These are phyloP conservation scores for Paragyromitra xinjiangensis DNA, from an alignment of 495 filamentous ascomycete genomes.

Conservation along the genomic window DNA sequence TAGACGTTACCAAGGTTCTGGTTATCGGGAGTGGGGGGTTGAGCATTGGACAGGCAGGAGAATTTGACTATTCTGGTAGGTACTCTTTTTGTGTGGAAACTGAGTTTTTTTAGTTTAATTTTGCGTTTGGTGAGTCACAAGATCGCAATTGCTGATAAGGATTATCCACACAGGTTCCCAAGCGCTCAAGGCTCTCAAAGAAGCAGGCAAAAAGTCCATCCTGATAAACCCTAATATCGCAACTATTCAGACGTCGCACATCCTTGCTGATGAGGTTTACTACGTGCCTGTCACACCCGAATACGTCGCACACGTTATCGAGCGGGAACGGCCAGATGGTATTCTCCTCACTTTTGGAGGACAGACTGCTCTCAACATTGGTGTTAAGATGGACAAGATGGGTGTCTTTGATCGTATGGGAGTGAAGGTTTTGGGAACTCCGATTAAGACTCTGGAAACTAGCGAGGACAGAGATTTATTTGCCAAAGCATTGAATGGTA, in stretches of 20 bases:
- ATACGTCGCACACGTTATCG: constrained; percentile 96
- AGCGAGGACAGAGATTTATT: constrained; percentile 97
- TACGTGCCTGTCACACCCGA: constrained; percentile 96
- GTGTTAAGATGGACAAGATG: constrained; percentile 96
- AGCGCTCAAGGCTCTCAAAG: constrained; percentile 95
- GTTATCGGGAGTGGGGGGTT: constrained; percentile 95
- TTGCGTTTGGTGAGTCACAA: constrained; percentile 42
- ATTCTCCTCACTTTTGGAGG: constrained; percentile 98
- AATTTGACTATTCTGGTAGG: constrained; percentile 97
- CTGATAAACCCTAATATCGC: constrained; percentile 99
- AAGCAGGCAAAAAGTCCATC: constrained; percentile 94
- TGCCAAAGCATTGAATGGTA: constrained; percentile 76
- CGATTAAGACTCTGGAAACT: constrained; percentile 89
- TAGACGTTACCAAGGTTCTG: constrained; percentile 98
- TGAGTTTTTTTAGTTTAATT: constrained; percentile 15
- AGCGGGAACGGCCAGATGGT: constrained; percentile 91
- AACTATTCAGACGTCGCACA: constrained; percentile 97
- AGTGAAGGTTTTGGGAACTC: constrained; percentile 93
- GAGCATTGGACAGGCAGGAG: constrained; percentile 97
- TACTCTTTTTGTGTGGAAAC: constrained; percentile 40
- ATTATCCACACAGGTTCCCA: constrained; percentile 74
- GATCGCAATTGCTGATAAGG: constrained; percentile 49
- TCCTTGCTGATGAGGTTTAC: constrained; percentile 96
- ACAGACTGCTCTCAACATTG: constrained; percentile 94
- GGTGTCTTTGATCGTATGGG: constrained; percentile 94